Evolutionary conservation across 2,329 filamentous ascomycete genomes (phyloP), one percentile per base, ranked within the genome.

Genomic region (Westerdykella ornata): DNA sequence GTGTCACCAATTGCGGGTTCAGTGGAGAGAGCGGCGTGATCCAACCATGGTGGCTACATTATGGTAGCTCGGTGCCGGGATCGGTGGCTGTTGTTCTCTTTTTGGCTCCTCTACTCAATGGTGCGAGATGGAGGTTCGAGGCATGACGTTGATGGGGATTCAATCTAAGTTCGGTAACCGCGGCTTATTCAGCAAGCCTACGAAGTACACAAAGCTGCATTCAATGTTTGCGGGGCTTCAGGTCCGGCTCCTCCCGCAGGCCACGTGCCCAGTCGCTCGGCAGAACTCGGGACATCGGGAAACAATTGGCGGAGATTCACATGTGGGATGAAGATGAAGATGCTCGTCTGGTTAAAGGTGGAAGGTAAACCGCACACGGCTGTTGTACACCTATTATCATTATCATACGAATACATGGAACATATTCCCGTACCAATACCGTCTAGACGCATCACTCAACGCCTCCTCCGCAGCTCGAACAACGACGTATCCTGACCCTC

Each of bases 381-480:
- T 15, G 9, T 15, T 15, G 16, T 33, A 33, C 13, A 4, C 13
- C 37, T 14, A 14, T 32, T 6, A n/a, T 39, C 14, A 39, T 32
- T 26, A 14, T 22, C 12, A 12, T 14, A 26, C 8, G 8, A 26
- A 26, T 26, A 11, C 22, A 26, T 26, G 8, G 12, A 26, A 11
- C 15, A 26, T 38, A 6, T 8, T 38, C 35, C n/a, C n/a, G n/a
- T n/a, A n/a, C n/a, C n/a, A n/a, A n/a, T n/a, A n/a, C n/a, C n/a
- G n/a, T n/a, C 15, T 38, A 12, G 18, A 20, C 20, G 20, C 20
- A 37, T 37, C 20, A 48, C 16, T 33, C 30, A 33, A 17, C 46
- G 41, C 22, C 39, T 39, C 22, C 46, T 38, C 32, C 42, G 44
- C 12, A 51, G 41, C 39, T 51, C 48, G 35, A 44, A 35, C 40